Base-by-base conservation (phyloP, 116 monocot genomes). In the Cymodocea nodosa region DNA sequence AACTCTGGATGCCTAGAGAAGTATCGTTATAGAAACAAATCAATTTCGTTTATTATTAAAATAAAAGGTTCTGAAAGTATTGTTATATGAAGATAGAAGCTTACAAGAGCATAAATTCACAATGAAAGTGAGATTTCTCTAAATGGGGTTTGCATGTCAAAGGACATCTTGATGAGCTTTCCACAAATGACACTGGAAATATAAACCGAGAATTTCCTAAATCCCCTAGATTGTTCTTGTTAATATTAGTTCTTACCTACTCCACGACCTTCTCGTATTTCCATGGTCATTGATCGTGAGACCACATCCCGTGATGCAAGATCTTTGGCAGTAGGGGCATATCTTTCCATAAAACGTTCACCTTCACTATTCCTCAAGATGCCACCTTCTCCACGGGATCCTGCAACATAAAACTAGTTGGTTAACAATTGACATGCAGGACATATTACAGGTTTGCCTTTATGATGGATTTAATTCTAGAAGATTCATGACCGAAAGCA, bases 271-370 rank as follows among this genome's bases (percentile, higher is more conserved):
- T 88, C 92, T 75, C 97, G 79, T 53, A 98, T 98, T 82, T 98
- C 97, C 88, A 92, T 89, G 14, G 97, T 98, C 97, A 98, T 98
- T 62, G 97, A 98, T 64, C 97, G 81, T 57, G 97, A 98, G 76
- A 98, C 97, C 59, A 98, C 84, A 80, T 98, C 92, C 68, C 97
- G 79, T 65, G 97, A 98, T 63, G 97, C 97, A 78, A 98, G 85
- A 82, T 98, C 97, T 66, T 98, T 97, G 15, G 97, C 97, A 40
- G 88, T 82, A 62, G 97, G 97, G 67, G 97, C 97, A 80, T 98
- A 98, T 25, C 97, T 76, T 74, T 98, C 97, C 97, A 98, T 98
- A 67, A 98, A 98, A 35, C 97, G 88, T 72, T 98, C 97, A 67
- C 97, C 97, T 84, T 98, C 97, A 75, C 89, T 92, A 70, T 98